Base-by-base conservation (phyloP, 805 yeast genomes). In the Candida namnaoensis region DNA sequence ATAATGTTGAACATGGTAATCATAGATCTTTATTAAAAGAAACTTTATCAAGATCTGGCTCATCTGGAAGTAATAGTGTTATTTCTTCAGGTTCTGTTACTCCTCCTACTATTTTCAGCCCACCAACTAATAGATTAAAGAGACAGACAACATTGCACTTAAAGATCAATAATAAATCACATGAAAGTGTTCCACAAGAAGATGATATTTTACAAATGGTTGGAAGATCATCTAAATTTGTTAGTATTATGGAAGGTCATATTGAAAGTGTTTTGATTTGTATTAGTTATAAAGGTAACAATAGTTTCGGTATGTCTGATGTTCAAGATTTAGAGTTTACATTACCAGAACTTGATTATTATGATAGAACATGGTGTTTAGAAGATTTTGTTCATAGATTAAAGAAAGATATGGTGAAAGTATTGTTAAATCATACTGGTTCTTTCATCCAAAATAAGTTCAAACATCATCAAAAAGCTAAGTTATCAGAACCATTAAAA, bases 211-310 rank as follows among this genome's bases (percentile, higher is more conserved):
- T 73, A n/a, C 69, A 72, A 44, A 86, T 88, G 95, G 69, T 86
- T 7, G 61, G 65, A 38, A 66, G 96, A 35, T 86, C 96, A 0
- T 74, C 84, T 36, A 72, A 72, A 35, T 85, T 72, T 56, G 69
- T 81, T 56, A 80, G 81, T 51, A 76, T 88, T 35, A 71, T 74
- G 23, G 64, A 69, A 14, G 68, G 86, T 37, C 62, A 66, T n/a
- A 61, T 82, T 24, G 58, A 65, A 12, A 61, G 66, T 27, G 63
- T 76, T 15, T 54, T 63, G 23, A 57, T 88, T 40, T 68, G 78
- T 28, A 73, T 87, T 24, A 82, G 93, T 42, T 84, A 85, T 60
- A 75, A 76, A 54, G 86, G 82, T 7, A 78, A 78, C 19, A 19
- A 19, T 37, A 71, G 70, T 42, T 53, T 76, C 40, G 65, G 70